Evolutionary conservation across 495 filamentous ascomycete species (phyloP), one percentile per base, ranked within the genome.

Genomic region (Penicillium roqueforti): DNA sequence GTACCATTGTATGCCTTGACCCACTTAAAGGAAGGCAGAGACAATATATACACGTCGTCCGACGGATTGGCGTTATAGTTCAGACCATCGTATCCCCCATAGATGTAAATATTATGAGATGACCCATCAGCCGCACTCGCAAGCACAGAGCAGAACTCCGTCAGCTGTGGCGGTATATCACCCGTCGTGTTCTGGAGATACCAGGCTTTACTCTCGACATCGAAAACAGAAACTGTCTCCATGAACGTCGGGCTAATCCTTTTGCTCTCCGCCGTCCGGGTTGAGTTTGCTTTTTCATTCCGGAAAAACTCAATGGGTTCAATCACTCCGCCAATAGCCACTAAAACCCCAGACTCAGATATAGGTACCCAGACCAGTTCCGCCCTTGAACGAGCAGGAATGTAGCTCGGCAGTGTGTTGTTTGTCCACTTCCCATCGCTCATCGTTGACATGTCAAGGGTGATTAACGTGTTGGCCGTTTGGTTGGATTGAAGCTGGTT

Each of bases 1-100:
- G 51, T 70, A 4, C 85, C 80, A 0, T 63, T 66, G 29, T 78
- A 75, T 11, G 84, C 75, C 58, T 82, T 80, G 32, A 80, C 80
- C 88, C 88, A 92, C n/a, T 71, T 81, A 66, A 92, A 92, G 0
- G 86, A 83, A 1, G 89, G 88, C 14, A 92, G 63, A 0, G 87
- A 88, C 23, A 92, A 63, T 11, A 91, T 79, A 67, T 86, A 91
- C 13, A 91, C 83, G 47, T 88, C 83, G 56, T 88, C 86, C 10
- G 68, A 81, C 36, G 74, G 78, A 10, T 57, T 54, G 10, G 61
- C 28, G 2, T 57, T 47, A 1, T 57, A 28, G 10, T 74, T 40
- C 14, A 82, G 42, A 0, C 82, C 84, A 43, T 83, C 66, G 53
- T 81, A 86, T 3, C 87, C 87, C 18, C 87, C 87, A 56, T 91